phyloP scores from a whole-genome alignment of 2,329 filamentous ascomycete species.

The Pestalotiopsis sp. region DNA sequence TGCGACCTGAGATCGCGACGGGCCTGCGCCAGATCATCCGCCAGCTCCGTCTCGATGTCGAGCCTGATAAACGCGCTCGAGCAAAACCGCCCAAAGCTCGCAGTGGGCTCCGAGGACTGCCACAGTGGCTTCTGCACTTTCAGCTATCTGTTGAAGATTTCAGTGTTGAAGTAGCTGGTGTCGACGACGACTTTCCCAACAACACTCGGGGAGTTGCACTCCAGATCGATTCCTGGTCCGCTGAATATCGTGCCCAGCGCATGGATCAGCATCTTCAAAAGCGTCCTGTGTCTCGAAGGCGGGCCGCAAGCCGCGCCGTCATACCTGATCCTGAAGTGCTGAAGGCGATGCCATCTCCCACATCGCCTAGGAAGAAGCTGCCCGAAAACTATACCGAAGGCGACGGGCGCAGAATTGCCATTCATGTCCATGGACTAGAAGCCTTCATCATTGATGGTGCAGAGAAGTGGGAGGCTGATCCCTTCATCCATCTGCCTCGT shows the following conservation, averaged over 20 bases:
- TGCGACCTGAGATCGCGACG: conserved; percentile 88
- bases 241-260: conserved; percentile 85
- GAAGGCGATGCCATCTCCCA: conserved; percentile 49
- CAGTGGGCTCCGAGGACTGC: conserved; percentile 77
- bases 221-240: conserved; percentile 84
- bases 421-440: conserved; percentile 84
- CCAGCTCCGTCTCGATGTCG: conserved; percentile 73
- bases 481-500: conserved; percentile 82
- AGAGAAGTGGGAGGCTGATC: conserved; percentile 81
- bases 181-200: conserved; percentile 81
- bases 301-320: conserved; percentile 73
- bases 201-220: conserved; percentile 81
- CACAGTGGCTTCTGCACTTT: conserved; percentile 81
- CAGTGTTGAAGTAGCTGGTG: conserved; percentile 85
- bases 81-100: conserved; percentile 53
- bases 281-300: conserved; percentile 61
- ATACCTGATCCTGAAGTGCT: conserved; percentile 69
- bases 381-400: conserved; percentile 45
- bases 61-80: conserved; percentile 58
- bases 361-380: conserved; percentile 55
- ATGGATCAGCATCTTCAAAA: conserved; percentile 61
- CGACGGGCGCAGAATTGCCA: conserved; percentile 79
- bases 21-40: conserved; percentile 89
- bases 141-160: conserved; percentile 87
- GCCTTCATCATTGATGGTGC: conserved; percentile 87